Base-by-base conservation (phyloP, 108 stramenopile genomes). In the Stephanodiscus triporus region DNA sequence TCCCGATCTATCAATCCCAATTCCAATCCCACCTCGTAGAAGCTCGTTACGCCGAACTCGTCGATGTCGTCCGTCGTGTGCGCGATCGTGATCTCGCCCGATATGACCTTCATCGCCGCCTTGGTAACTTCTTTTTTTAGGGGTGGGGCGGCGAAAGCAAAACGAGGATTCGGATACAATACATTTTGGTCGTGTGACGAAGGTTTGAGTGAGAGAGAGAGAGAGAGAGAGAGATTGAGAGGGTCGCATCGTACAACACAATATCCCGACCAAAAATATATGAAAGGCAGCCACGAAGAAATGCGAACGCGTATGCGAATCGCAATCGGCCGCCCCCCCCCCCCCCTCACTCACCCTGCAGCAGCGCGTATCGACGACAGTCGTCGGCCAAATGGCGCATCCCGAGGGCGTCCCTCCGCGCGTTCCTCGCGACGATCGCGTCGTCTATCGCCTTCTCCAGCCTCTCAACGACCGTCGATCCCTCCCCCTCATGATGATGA, bases 51-150 rank as follows among this genome's bases (percentile, higher is more conserved):
- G 22, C 74, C 63, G 70, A 76, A 83, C 26, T 75, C 78, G 29
- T 22, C 58, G 40, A 85, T 76, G 3, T 78, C 73, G 19, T 61
- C 38, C 9, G 73, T 56, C 0, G 85, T 72, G 55, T 85, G 84
- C 6, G 78, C 82, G n/a, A 85, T 61, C 29, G 85, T 83, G 6
- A 85, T 45, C 40, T 79, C 77, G 9, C 64, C 77, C 6, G 70
- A 77, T 37, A 77, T 58, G 29, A 36, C 24, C 19, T 80, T 80
- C 42, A 70, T 72, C 0, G 77, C 78, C n/a, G 73, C 57, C 64
- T 85, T 85, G 14, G 85, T 85, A 23, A 85, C 85, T 70, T 85
- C 85, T 53, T n/a, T n/a, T n/a, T n/a, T n/a, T n/a, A n/a, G n/a
- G 51, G 11, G 20, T 1, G 19, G 0, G 51, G 5, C 20, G 7